Base-by-base conservation (phyloP, 176 grass and related monocot species). In the Triticum monococcum region DNA sequence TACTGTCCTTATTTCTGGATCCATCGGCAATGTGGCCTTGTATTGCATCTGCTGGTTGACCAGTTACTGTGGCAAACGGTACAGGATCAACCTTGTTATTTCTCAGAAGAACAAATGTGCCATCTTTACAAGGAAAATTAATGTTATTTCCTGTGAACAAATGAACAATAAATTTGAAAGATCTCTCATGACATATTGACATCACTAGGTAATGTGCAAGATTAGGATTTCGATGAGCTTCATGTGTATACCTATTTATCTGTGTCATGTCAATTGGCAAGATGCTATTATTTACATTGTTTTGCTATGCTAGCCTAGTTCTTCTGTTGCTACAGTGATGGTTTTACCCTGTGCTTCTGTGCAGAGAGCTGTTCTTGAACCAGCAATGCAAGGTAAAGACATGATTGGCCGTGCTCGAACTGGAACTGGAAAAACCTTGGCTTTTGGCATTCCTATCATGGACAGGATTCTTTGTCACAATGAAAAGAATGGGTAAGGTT, bases 361-460 rank as follows among this genome's bases (percentile, higher is more conserved):
- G 32, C 87, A 98, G 93, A 94, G 75, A 37, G 96, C 93, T 86
- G 96, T 98, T 72, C 90, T 98, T 84, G 96, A 98, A 79, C 96
- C 92, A 60, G 96, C 96, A 85, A 98, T 98, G 96, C 88, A 96
- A 98, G 93, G 93, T 66, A 90, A 68, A 80, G 93, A 98, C 63
- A 94, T 98, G 96, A 98, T 96, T 87, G 92, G 93, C 4, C 93
- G 93, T 86, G 96, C 93, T 76, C 91, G 75, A 89, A 98, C 96
- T 26, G 96, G 93, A 38, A 98, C 96, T 0, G 96, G 96, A 6
- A 98, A 98, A 69, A 98, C 96, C 11, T 91, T 98, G 84, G 96
- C 96, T 85, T 98, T 98, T 94, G 96, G 96, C 59, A 94, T 98
- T 89, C 96, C 96, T 76, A 96, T 96, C 43, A 92, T 98, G 75